These are phyloP conservation scores for Cyclanthera cordifolia DNA, from an alignment of 306 rosid species.

Conservation along the genomic window DNA sequence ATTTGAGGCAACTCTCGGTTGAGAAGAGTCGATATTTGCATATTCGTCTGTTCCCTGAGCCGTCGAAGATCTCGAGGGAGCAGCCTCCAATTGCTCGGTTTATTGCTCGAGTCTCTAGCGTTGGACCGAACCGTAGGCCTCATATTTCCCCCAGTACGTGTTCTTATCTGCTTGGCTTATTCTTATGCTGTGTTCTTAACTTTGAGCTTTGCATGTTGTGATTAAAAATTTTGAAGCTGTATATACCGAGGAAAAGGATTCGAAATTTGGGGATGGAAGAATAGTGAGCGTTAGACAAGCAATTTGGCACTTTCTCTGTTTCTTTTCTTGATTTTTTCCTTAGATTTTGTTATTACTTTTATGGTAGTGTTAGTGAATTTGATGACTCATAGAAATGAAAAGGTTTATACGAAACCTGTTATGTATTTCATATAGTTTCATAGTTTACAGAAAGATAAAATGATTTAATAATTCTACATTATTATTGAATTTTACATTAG, in stretches of 20 bases:
- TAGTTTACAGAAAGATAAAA: not conserved
- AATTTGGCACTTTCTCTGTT: not conserved
- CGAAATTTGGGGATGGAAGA: not conserved
- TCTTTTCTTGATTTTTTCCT: not conserved
- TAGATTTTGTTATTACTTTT: not conserved
- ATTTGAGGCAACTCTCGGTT: conserved; percentile 43
- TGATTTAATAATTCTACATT: not conserved
- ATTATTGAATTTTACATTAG: not conserved
- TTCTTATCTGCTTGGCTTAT: not conserved
- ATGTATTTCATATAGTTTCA: not conserved
- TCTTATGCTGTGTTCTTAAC: not conserved
- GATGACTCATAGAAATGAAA: not conserved
- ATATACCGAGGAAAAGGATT: not conserved
- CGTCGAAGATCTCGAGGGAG: conserved; percentile 50
- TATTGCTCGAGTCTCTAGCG: conserved; percentile 46
- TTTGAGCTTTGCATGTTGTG: not conserved
- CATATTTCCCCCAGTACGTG: conserved; percentile 50
- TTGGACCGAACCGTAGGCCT: conserved; percentile 43
- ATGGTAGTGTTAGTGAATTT: not conserved
- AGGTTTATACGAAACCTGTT: not conserved
- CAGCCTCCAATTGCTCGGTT: conserved; percentile 71
- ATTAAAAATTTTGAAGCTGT: not conserved
- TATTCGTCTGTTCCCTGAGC: conserved; percentile 74
- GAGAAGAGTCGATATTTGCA: conserved; percentile 55
- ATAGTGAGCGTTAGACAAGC: not conserved